Evolutionary conservation across 2,329 filamentous ascomycete species (phyloP).

Genomic region (Hypoxylon sp.): DNA sequence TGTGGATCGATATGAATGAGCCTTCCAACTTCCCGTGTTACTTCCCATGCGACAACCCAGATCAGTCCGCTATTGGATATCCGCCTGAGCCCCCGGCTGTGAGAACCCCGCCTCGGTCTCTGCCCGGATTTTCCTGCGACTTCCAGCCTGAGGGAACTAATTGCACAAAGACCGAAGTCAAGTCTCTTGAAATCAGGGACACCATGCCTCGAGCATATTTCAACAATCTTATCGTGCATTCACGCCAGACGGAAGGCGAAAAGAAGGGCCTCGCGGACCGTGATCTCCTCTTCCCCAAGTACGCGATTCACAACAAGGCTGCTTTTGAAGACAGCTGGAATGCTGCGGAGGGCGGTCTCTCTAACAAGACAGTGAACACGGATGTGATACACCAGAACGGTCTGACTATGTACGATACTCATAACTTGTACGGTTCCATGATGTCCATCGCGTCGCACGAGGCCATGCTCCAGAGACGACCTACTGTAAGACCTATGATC

Average conservation of each 20-base stretch:
- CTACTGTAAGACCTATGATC: slow-evolving; percentile 70
- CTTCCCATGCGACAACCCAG: slow-evolving; percentile 63
- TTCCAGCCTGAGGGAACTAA: slow-evolving; percentile 67
- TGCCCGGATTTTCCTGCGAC: slow-evolving; percentile 73
- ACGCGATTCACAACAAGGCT: slow-evolving; percentile 70
- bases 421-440: slow-evolving; percentile 80
- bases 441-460: slow-evolving; percentile 73
- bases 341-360: slow-evolving; percentile 56
- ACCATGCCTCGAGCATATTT: slow-evolving; percentile 43
- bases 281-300: slow-evolving; percentile 70
- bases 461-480: slow-evolving; percentile 73
- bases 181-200: slow-evolving; percentile 38
- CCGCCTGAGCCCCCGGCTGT: slow-evolving; percentile 71
- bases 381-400: slow-evolving; percentile 74
- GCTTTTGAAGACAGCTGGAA: slow-evolving; percentile 54
- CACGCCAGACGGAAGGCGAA: slow-evolving; percentile 47
- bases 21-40: slow-evolving; percentile 57
- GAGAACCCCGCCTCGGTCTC: slow-evolving; percentile 66
- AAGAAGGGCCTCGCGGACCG: slow-evolving; percentile 67
- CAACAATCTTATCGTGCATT: slow-evolving; percentile 28
- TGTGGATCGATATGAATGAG: slow-evolving; percentile 80
- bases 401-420: slow-evolving; percentile 75
- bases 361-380: slow-evolving; percentile 70
- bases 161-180: slow-evolving; percentile 45
- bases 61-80: slow-evolving; percentile 50